phyloP scores from a whole-genome alignment of 176 grass and related monocot species.

The Areca catechu region DNA sequence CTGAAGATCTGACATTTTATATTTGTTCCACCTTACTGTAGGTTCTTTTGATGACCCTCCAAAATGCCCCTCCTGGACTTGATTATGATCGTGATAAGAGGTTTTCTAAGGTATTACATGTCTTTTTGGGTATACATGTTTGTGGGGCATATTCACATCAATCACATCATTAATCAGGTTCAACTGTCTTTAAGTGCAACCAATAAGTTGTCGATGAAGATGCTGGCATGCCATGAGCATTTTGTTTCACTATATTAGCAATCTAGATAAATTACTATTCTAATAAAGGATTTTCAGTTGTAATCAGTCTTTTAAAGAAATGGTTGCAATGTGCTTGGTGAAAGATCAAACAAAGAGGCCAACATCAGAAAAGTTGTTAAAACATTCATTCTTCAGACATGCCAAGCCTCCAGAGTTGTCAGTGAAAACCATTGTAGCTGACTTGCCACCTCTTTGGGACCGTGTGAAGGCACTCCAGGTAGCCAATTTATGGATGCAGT shows the following conservation, averaged over 20 bases:
- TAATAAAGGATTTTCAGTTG: conserved; percentile 65
- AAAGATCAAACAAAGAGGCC: conserved; percentile 99
- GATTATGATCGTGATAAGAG: conserved; percentile 95
- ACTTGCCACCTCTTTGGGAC: conserved; percentile 87
- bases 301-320: conserved; percentile 99
- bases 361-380: conserved; percentile 80
- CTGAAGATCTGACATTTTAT: not conserved
- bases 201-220: too few relatives aligned
- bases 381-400: conserved; percentile 95
- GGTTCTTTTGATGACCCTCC: conserved; percentile 99
- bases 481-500: not conserved
- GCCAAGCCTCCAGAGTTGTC: conserved; percentile 79
- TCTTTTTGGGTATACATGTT: conserved; percentile 45
- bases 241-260: not conserved
- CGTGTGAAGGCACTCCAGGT: conserved; percentile 98
- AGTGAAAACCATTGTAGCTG: conserved; percentile 71
- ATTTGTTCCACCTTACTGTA: conserved; percentile 18
- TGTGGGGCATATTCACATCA: not conserved
- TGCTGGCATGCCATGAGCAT: not conserved
- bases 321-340: conserved; percentile 98
- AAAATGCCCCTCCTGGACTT: conserved; percentile 98
- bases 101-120: conserved; percentile 87
- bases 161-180: too few relatives aligned
- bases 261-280: conserved; percentile 21
- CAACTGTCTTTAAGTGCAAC: too few relatives aligned